Evolutionary conservation across 2,329 filamentous ascomycete species (phyloP), one percentile per base, ranked within the genome.

Genomic region (Didymella pinodella): DNA sequence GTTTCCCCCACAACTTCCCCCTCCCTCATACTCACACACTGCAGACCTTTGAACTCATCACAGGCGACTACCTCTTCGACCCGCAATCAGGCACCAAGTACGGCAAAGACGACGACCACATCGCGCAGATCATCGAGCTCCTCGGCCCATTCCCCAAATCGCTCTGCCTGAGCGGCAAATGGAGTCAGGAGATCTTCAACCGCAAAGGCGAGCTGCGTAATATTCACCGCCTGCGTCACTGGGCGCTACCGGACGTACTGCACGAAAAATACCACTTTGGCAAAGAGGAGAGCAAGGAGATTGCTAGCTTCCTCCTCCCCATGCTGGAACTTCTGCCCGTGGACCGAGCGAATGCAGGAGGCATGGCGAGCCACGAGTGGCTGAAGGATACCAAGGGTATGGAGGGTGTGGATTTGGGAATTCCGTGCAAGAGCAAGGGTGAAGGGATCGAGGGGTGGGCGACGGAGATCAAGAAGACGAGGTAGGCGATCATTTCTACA

Each of bases 101-200:
- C 78, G 95, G 95, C 75, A 99, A 99, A 81, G 95, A 99, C 75
- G 95, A 99, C 80, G 95, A 99, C 75, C 95, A 99, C 80, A 97
- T 99, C 66, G 95, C 95, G 10, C 95, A 99, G 76, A 98, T 99
- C 71, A 98, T 99, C 75, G 95, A 99, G 78, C 85, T 99, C 5
- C 87, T 99, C 18, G 95, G 95, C 8, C 89, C 90, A 0, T 98
- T 98, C 75, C 94, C 95, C 53, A 96, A 96, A 77, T 91, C 91
- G 4, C 85, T 98, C 48, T 97, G 92, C 78, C 85, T 97, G 54
- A 90, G 91, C 1, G 95, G 95, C 50, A 97, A 97, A 79, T 98
- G 95, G 95, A 93, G 90, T 14, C 94, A 97, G 78, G 95, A 98
- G 77, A 99, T 99, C 64, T 99, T 99, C 83, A 98, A 97, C 77